Evolutionary conservation across 192 early-diverging fungal species (phyloP), one percentile per base, ranked within the genome.

Genomic region (Gamsiella multidivaricata): DNA sequence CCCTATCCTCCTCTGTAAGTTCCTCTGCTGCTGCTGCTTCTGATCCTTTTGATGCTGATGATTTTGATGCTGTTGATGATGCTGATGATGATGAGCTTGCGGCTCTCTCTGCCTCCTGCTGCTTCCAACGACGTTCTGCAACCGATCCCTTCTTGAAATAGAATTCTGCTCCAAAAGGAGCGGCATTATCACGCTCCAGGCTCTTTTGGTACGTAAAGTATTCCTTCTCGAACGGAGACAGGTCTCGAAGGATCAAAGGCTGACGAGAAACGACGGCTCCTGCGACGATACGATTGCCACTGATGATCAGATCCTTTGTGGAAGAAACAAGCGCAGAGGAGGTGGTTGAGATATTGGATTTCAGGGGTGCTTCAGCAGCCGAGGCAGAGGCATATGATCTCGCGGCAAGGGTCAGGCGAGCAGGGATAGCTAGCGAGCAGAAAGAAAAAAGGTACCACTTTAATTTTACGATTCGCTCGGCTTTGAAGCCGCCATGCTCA

Each of bases 101-200:
- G 22, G 26, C 29, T 39, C 52, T 53, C 39, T 79, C 81, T 60
- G 64, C 67, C 45, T 84, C 81, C 36, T 83, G 75, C 37, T 84
- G 81, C 34, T 87, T 81, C 86, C 88, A 91, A 5, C 83, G 80
- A 52, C 82, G 69, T 72, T 94, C 92, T 20, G 88, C 89, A 22
- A 88, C 69, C 17, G 87, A 87, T 15, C 93, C 93, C 80, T 90
- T 91, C 75, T 93, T 93, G 80, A 93, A 93, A 80, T 92, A 92
- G 61, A 93, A 92, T 11, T 88, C 88, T 15, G 82, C 65, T 12
- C 89, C 74, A 69, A 93, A 90, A 3, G 84, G 81, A 2, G 86
- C 66, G 9, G 90, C 73, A 53, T 82, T 81, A 26, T 71, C 64
- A 5, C 85, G 81, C 61, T 86, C 84, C 14, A 87, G 81, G 31